Percentiles rank a stretch among this genome's conserved stretches.
Evolutionary conservation across 805 yeast genomes (phyloP).

Genomic region (Sugiyamaella americana): DNA sequence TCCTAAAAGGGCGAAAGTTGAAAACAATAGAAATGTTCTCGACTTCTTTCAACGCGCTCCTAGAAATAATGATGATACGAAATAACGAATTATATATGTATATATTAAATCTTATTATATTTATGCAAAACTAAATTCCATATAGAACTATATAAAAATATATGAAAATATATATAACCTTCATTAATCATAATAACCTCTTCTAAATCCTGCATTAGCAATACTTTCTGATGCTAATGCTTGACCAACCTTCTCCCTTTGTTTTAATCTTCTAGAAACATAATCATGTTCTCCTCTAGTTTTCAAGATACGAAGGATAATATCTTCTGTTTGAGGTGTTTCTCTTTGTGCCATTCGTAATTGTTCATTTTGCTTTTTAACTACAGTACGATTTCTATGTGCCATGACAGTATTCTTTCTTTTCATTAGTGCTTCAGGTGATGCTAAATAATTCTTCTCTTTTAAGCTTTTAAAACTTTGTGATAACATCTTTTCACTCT

Average conservation of each 20-base stretch:
- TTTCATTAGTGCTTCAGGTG: slow-evolving; percentile 41
- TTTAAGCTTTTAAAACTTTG: slow-evolving; percentile 45
- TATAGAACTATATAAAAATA: background rate
- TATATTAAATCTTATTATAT: background rate
- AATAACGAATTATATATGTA: no score
- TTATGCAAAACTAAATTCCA: background rate
- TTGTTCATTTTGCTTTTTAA: slow-evolving; percentile 43
- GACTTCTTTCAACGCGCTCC: background rate
- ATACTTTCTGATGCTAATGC: background rate
- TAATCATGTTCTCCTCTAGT: slow-evolving; percentile 56
- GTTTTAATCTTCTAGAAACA: slow-evolving; percentile 54
- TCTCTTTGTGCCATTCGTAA: slow-evolving; percentile 41
- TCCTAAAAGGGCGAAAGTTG: slow-evolving; percentile 41
- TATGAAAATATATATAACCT: background rate
- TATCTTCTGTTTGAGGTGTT: slow-evolving; percentile 52
- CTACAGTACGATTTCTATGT: slow-evolving; percentile 56
- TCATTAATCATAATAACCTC: background rate
- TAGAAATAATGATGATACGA: background rate
- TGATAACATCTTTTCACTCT: slow-evolving; percentile 55
- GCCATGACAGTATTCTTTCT: slow-evolving; percentile 65
- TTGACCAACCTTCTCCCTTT: slow-evolving; percentile 50
- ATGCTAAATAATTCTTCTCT: slow-evolving; percentile 41
- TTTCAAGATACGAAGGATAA: slow-evolving; percentile 64
- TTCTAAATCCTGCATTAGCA: background rate
- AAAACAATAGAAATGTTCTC: slow-evolving; percentile 36